Conservation (phyloP, 306 rosid species). For the Rubus idaeus region DNA sequence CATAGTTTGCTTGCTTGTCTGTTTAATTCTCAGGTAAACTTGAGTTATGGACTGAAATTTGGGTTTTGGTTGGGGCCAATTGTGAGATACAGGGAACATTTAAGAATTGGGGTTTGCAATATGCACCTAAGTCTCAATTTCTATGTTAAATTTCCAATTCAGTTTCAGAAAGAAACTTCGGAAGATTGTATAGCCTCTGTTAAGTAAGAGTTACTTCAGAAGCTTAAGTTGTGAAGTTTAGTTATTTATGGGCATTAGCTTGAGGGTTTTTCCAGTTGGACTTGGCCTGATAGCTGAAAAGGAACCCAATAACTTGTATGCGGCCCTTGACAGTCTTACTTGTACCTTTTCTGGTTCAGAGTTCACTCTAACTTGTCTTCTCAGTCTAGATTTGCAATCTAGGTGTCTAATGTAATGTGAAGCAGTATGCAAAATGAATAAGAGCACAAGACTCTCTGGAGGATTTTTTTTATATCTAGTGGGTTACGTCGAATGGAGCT, state of each 20-base stretch:
- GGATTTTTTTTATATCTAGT: not conserved
- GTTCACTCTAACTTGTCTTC: not conserved
- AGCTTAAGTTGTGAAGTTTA: not conserved
- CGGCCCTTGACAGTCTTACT: not conserved
- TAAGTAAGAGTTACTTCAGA: not conserved
- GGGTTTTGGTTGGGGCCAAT: slow-evolving; percentile 14
- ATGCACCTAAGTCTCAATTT: not conserved
- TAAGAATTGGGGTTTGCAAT: not conserved
- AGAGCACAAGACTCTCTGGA: not conserved
- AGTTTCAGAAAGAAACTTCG: not conserved
- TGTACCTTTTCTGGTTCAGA: not conserved
- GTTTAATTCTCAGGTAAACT: slow-evolving; percentile 5
- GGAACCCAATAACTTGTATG: not conserved
- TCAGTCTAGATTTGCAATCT: not conserved
- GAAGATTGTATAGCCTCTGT: not conserved
- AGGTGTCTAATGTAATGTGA: not conserved
- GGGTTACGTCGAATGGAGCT: not conserved
- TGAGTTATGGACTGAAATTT: slow-evolving; percentile 11
- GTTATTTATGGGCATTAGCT: not conserved
- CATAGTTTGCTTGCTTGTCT: not conserved
- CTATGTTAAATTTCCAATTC: not conserved
- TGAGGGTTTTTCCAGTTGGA: not conserved
- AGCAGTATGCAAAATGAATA: not conserved
- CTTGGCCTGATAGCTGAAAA: not conserved
- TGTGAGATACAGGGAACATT: not conserved